These are phyloP conservation scores for Begonia loranthoides DNA, from an alignment of 306 rosid species.

Conservation along the genomic window DNA sequence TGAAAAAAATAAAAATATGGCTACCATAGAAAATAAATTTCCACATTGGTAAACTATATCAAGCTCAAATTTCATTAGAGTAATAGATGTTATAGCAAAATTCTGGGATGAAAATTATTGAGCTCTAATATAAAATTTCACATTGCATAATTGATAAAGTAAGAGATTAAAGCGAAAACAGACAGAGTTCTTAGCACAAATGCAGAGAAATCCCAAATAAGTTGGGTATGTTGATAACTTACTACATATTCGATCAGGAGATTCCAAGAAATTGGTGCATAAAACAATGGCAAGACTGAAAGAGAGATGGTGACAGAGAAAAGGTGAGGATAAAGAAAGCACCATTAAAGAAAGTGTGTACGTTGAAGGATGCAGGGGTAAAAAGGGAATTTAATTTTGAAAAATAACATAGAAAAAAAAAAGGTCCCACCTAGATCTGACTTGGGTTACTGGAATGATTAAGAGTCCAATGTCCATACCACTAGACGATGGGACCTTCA, in stretches of 20 bases:
- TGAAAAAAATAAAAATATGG: too few species aligned
- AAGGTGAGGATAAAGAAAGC: slow-evolving; percentile 6
- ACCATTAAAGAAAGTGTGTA: slow-evolving; percentile 6
- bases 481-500: slow-evolving; percentile 6
- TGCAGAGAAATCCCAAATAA: slow-evolving; percentile 1
- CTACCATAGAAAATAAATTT: too few species aligned
- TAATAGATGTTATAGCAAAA: too few species aligned
- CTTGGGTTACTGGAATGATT: slow-evolving; percentile 9
- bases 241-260: background rate
- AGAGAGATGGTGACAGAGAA: slow-evolving; percentile 2
- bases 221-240: background rate
- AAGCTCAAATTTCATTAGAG: too few species aligned
- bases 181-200: background rate
- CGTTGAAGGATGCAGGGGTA: slow-evolving; percentile 7
- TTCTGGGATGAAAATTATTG: too few species aligned
- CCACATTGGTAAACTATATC: too few species aligned
- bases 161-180: slow-evolving; percentile 1
- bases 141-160: background rate
- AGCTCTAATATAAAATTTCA: too few species aligned
- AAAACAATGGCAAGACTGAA: background rate
- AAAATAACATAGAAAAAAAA: too few species aligned
- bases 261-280: background rate
- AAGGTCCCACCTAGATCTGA: slow-evolving; percentile 7
- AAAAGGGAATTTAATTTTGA: slow-evolving; percentile 20
- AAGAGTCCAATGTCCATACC: slow-evolving; percentile 8